These are phyloP conservation scores for Xylariales sp. DNA, from an alignment of 2,329 filamentous ascomycete genomes.

Conservation along the genomic window DNA sequence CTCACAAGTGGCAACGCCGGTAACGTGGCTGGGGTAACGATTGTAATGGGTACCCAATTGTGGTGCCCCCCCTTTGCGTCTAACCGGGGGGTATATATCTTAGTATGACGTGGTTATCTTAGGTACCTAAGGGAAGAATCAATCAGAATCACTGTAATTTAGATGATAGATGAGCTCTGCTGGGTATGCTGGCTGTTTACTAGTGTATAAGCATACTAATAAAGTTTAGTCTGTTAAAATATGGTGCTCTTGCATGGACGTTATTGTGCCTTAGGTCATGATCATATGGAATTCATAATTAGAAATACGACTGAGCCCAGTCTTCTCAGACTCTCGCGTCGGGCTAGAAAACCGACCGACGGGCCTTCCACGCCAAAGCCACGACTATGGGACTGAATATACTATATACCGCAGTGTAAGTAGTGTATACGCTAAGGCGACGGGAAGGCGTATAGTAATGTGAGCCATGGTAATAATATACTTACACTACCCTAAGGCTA, in stretches of 20 bases:
- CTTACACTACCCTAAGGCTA: too few species aligned
- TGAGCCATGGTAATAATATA: too few species aligned
- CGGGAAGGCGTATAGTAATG: too few species aligned
- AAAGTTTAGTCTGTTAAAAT: neutral
- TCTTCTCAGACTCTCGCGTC: too few species aligned
- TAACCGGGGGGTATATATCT: neutral
- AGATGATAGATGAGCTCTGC: neutral
- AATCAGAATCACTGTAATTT: neutral
- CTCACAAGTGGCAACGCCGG: neutral
- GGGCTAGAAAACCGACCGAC: too few species aligned
- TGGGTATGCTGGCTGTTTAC: neutral
- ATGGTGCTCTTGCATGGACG: neutral
- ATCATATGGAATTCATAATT: neutral
- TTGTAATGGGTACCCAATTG: too few species aligned
- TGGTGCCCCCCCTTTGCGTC: neutral
- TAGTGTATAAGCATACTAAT: neutral
- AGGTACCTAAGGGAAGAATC: neutral
- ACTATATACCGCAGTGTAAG: neutral
- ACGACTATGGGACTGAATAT: too few species aligned
- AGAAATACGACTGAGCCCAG: too few species aligned
- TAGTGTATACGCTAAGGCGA: too few species aligned
- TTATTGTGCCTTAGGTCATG: too few species aligned
- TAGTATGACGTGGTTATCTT: neutral
- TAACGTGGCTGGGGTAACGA: neutral
- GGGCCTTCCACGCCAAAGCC: too few species aligned